These are phyloP conservation scores for Leccinum subgranulosum DNA, from an alignment of 768 basidiomycete genomes.

Conservation along the genomic window DNA sequence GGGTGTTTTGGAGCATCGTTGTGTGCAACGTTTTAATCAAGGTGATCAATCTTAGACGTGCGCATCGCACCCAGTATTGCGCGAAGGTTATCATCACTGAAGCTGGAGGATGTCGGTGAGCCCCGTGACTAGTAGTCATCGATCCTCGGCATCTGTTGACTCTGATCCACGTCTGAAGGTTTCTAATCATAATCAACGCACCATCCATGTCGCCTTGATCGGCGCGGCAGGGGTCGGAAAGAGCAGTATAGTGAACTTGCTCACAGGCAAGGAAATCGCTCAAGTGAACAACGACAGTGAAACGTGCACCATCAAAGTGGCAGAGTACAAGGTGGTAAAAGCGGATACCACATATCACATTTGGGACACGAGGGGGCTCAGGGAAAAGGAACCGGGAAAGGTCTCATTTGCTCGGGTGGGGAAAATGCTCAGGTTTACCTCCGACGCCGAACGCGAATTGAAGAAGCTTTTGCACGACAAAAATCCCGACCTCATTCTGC, in stretches of 20 bases:
- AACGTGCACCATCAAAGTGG: conserved; percentile 17
- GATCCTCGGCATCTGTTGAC: not conserved
- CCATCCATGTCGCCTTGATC: conserved; percentile 18
- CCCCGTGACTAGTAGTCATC: not conserved
- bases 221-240: conserved; percentile 26
- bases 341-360: conserved; percentile 8
- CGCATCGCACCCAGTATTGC: too few relatives aligned
- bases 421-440: not conserved
- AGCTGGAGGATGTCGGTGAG: conserved; percentile 17
- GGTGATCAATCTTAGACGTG: too few relatives aligned
- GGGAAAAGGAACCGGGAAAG: conserved; percentile 5
- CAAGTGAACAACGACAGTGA: conserved; percentile 13
- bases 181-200: not conserved
- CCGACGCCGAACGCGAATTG: conserved; percentile 18
- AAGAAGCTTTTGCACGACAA: conserved; percentile 13
- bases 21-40: too few relatives aligned
- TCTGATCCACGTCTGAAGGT: conserved; percentile 3
- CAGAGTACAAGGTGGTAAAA: conserved; percentile 8
- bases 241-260: conserved; percentile 26
- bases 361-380: conserved; percentile 27
- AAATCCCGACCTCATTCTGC: conserved; percentile 16
- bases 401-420: not conserved
- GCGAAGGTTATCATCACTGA: not conserved
- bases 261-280: conserved; percentile 15
- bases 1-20: too few relatives aligned